Evolutionary conservation across 352 stramenopile genomes (phyloP), one percentile per base, ranked within the genome.

Genomic region (Phytophthora pseudosyringae): DNA sequence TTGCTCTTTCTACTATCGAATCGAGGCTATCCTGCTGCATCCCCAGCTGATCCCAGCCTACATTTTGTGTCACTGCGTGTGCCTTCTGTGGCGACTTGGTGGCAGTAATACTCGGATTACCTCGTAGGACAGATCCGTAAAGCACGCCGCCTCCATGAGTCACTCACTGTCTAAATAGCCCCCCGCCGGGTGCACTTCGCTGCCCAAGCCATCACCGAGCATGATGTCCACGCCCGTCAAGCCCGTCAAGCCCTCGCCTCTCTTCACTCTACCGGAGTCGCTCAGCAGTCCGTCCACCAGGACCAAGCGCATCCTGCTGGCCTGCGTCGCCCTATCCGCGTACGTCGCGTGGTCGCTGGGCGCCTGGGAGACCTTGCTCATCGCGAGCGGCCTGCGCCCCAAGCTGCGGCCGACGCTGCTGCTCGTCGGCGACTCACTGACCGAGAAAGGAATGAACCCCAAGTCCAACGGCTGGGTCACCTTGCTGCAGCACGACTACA

Each of bases 371-470:
- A 33, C 46, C 1, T 46, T 72, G 16, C 58, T 68, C 29, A 43
- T 68, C n/a, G 35, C 46, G n/a, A 68, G 18, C 29, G 64, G 64
- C 11, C 41, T 72, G 25, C 50, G 58, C 9, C 64, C 64, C 25
- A 62, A 64, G 25, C 53, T 72, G 12, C 58, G 58, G 11, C 58
- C 59, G 3, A 31, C 51, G 25, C 13, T 75, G 47, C 45, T 75
- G 21, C 45, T 78, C 4, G 52, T 59, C 4, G 78, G 78, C 10
- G 79, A 88, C 49, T 86, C 76, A 26, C 64, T 86, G 18, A 88
- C 78, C 0, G 55, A 88, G 54, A 70, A 61, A 15, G 75, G 64
- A 36, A 70, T 55, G 0, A 62, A 79, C 35, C 66, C 67, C 5
- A 58, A 64, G 15, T 45, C 52, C 32, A 64, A 55, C n/a, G 76